Evolutionary conservation across 495 filamentous ascomycete genomes (phyloP).

Genomic region (Trichocladium uniseriatum): DNA sequence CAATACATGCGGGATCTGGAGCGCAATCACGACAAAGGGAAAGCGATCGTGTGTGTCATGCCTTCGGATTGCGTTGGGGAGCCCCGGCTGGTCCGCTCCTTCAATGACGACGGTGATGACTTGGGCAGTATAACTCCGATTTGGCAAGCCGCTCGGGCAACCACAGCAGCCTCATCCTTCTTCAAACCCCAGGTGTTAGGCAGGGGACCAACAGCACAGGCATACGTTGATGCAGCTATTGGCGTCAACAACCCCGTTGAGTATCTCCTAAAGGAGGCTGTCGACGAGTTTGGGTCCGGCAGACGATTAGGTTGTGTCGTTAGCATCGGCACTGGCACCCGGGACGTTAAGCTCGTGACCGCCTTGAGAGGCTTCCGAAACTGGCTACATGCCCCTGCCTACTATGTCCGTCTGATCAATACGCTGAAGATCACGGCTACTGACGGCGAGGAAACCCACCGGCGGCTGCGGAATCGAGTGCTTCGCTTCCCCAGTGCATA

Average conservation of each 20-base stretch:
- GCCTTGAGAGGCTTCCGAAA: no score
- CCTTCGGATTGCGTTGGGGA: not conserved
- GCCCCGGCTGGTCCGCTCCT: not conserved
- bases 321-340: conserved; percentile 16
- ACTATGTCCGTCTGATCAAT: no score
- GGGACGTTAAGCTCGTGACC: not conserved
- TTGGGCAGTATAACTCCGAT: not conserved
- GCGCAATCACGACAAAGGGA: conserved; percentile 1
- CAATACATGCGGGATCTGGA: conserved; percentile 3
- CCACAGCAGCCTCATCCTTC: conserved; percentile 21
- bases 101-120: not conserved
- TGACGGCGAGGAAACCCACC: conserved; percentile 4
- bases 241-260: conserved; percentile 23
- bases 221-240: conserved; percentile 23
- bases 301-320: conserved; percentile 9
- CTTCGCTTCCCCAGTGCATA: not conserved
- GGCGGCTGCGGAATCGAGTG: not conserved
- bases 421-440: conserved; percentile 13
- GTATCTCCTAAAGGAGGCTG: conserved; percentile 15
- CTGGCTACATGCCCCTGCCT: no score
- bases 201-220: not conserved
- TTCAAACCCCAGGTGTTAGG: conserved; percentile 12
- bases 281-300: not conserved
- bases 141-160: conserved; percentile 23
- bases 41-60: conserved; percentile 11